A percentile compares a stretch with the other conserved stretches of the same genome.
These are phyloP conservation scores for Ustilago vetiveriae DNA, from an alignment of 1,284 basidiomycete genomes.

Conservation along the genomic window DNA sequence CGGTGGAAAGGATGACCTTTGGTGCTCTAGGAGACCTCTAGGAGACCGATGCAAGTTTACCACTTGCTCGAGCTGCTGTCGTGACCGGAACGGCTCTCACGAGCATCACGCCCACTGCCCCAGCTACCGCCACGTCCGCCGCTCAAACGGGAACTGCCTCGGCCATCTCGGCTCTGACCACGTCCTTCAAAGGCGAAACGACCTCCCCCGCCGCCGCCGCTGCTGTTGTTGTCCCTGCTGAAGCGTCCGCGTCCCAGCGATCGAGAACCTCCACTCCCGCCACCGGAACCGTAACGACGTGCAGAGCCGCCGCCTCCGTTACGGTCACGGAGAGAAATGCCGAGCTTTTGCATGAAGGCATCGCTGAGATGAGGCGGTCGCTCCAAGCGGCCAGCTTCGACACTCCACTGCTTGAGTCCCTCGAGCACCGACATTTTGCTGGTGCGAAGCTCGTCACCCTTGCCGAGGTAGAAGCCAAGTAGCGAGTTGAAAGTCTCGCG, in stretches of 20 bases:
- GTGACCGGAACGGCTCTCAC: constrained; percentile 28
- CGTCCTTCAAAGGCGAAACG: constrained; percentile 14
- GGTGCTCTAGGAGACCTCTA: no score
- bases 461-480: constrained; percentile 55
- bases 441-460: constrained; percentile 39
- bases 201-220: constrained; percentile 10
- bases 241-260: constrained; percentile 42
- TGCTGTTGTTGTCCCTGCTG: constrained; percentile 28
- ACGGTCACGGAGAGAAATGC: constrained; percentile 16
- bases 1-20: background rate
- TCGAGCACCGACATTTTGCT: constrained; percentile 37
- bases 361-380: constrained; percentile 42
- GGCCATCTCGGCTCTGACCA: constrained; percentile 13
- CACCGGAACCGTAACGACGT: background rate
- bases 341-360: constrained; percentile 40
- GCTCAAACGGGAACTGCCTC: constrained; percentile 13
- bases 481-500: constrained; percentile 38
- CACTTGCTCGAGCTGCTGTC: constrained; percentile 38
- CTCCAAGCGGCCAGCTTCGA: constrained; percentile 31
- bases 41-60: constrained; percentile 2
- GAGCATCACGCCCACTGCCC: constrained; percentile 36
- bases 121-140: constrained; percentile 23
- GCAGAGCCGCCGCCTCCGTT: constrained; percentile 7
- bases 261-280: constrained; percentile 16
- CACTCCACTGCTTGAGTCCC: constrained; percentile 49